phyloP scores from a whole-genome alignment of 2,329 filamentous ascomycete species.

The Ceratocystis lukuohia region DNA sequence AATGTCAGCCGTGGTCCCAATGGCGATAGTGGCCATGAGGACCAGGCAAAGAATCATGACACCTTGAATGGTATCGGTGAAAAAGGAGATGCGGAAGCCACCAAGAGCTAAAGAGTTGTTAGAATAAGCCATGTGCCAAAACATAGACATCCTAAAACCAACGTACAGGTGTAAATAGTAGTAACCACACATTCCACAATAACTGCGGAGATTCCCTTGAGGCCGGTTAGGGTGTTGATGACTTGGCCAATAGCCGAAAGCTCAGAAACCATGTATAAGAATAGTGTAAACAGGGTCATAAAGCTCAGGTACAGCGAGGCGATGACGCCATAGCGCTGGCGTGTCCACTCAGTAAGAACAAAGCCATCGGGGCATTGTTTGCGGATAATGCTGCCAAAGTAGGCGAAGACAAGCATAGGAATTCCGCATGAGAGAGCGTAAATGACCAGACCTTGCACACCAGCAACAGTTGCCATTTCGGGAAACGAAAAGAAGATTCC shows the following conservation, averaged over 20 bases:
- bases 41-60: constrained; percentile 64
- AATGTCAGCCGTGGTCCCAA: constrained; percentile 62
- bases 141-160: not conserved
- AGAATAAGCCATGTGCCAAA: not conserved
- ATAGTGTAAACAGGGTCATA: constrained; percentile 67
- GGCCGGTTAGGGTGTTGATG: constrained; percentile 56
- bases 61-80: constrained; percentile 73
- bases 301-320: constrained; percentile 62
- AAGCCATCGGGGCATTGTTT: constrained; percentile 72
- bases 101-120: constrained; percentile 47
- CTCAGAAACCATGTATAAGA: constrained; percentile 78
- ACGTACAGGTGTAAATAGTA: constrained; percentile 67
- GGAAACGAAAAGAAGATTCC: constrained; percentile 75
- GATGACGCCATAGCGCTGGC: constrained; percentile 59
- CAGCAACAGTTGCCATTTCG: constrained; percentile 63
- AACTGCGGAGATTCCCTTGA: constrained; percentile 60
- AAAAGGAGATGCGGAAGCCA: constrained; percentile 71
- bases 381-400: constrained; percentile 62
- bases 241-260: constrained; percentile 72
- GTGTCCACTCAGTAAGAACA: constrained; percentile 72
- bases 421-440: constrained; percentile 61
- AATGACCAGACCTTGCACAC: constrained; percentile 63
- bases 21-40: constrained; percentile 62
- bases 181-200: constrained; percentile 68
- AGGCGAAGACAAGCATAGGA: constrained; percentile 61